Percentiles rank a stretch among this genome's conserved stretches.
phyloP scores from a whole-genome alignment of 2,329 filamentous ascomycete species.

The Phaeosphaeria sp. region DNA sequence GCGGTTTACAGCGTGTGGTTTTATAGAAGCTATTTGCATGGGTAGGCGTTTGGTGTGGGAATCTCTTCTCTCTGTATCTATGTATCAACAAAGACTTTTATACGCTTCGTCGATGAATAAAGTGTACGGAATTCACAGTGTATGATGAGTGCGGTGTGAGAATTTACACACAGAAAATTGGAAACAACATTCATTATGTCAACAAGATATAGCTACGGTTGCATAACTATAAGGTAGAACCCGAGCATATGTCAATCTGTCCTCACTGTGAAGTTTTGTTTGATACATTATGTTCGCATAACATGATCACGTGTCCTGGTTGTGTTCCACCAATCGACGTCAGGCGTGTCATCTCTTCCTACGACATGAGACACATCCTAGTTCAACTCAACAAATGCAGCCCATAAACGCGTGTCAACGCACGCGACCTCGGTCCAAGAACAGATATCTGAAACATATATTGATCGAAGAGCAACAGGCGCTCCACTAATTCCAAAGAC shows the following conservation, averaged over 20 bases:
- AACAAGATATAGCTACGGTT: neutral
- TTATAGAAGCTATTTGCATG: neutral
- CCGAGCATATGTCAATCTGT: neutral
- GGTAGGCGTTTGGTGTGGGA: neutral
- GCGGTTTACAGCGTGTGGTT: neutral
- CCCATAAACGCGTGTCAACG: neutral
- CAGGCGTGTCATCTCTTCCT: neutral
- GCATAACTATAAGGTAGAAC: neutral
- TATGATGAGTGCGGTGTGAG: neutral
- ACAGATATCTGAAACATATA: conserved; percentile 1
- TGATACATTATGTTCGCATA: too few relatives aligned
- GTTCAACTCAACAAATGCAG: neutral
- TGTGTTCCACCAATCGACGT: neutral
- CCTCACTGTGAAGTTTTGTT: too few relatives aligned
- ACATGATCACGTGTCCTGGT: too few relatives aligned
- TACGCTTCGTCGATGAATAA: too few relatives aligned
- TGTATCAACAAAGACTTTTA: too few relatives aligned
- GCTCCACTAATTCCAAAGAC: conserved; percentile 2
- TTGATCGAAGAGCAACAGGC: conserved; percentile 1
- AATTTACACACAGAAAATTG: neutral
- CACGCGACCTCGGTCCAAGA: neutral
- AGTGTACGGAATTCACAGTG: too few relatives aligned
- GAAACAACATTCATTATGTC: neutral
- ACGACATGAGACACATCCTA: neutral
- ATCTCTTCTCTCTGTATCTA: too few relatives aligned